Evolutionary conservation across 2,329 filamentous ascomycete species (phyloP).

Genomic region (Didymella glomerata): DNA sequence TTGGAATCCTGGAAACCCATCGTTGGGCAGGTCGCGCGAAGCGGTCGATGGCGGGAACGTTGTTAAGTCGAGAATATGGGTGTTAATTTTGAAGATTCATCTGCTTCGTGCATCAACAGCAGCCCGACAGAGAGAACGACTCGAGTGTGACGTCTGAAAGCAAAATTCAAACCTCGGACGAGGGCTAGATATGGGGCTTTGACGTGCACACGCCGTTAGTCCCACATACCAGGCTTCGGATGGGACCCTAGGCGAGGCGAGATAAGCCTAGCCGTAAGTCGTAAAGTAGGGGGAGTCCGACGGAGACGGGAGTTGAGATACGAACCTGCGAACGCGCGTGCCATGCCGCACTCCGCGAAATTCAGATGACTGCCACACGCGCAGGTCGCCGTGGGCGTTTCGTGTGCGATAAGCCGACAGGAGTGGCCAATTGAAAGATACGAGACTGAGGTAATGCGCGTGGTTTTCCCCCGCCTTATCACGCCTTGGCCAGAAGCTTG

Average conservation of each 20-base stretch:
- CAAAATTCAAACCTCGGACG: constrained; percentile 1
- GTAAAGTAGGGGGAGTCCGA: neutral
- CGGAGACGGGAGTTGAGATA: constrained; percentile 5
- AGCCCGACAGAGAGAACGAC: constrained; percentile 2
- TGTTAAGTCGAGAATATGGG: neutral
- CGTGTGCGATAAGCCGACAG: neutral
- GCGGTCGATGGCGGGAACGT: neutral
- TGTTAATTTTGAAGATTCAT: neutral
- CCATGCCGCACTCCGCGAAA: constrained; percentile 1
- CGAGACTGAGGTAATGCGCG: neutral
- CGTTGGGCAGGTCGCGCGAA: neutral
- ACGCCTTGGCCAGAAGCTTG: constrained; percentile 2
- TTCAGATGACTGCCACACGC: neutral
- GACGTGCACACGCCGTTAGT: constrained; percentile 1
- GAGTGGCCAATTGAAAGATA: neutral
- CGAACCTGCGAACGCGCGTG: neutral
- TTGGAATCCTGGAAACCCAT: constrained; percentile 12
- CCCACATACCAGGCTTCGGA: neutral
- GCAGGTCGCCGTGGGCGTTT: constrained; percentile 5
- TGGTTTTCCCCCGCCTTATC: constrained; percentile 1
- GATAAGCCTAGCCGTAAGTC: constrained; percentile 9
- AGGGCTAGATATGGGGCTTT: constrained; percentile 4
- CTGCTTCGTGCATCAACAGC: neutral
- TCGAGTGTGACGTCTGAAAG: constrained; percentile 1
- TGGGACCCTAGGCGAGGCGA: neutral